Evolutionary conservation across 1,284 basidiomycete genomes (phyloP), one percentile per base, ranked within the genome.

Genomic region (Cystobasidiaceae sp.): DNA sequence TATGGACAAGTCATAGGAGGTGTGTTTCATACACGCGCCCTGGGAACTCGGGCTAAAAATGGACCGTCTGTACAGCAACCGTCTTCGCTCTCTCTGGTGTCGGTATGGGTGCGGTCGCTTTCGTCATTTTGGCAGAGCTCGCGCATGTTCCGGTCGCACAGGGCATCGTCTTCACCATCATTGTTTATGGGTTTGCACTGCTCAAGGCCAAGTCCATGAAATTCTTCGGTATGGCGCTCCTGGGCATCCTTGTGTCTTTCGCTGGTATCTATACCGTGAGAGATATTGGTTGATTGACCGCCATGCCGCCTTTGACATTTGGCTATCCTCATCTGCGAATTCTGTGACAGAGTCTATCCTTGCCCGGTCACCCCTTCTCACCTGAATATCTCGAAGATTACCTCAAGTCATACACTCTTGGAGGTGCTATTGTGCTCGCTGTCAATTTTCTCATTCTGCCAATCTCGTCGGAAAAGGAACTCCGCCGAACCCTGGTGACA

Each of bases 381-480:
- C 44, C 74, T 4, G 46, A 49, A 0, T 75, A 73, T 52, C 70
- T 78, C 3, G 61, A 69, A 43, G 74, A 64, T 21, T 78, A 76
- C 68, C 69, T 78, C 27, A 71, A 75, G 49, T 49, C 76, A 3
- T 77, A 77, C 63, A 54, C 71, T 68, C 74, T 66, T 28, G 74
- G 54, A 43, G 66, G 54, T 27, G 77, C 72, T 0, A 76, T 78
- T 21, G 76, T 76, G 9, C 66, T 78, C 5, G 66, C 56, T 9
- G 77, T 78, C 51, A 77, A 77, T 55, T 32, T 75, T 2, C 59
- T 77, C 45, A 66, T 78, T 21, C 71, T 76, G 33, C 77, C 77
- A 1, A 68, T 68, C 15, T 72, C 75, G 3, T 69, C 72, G 13
- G 77, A 78, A 67, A 72, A 71, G 43, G 77, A 78, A 65, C 69